A percentile compares a stretch with the other conserved stretches of the same genome.
Evolutionary conservation across 1,284 basidiomycete species (phyloP).

Genomic region (Ustilago crameri): DNA sequence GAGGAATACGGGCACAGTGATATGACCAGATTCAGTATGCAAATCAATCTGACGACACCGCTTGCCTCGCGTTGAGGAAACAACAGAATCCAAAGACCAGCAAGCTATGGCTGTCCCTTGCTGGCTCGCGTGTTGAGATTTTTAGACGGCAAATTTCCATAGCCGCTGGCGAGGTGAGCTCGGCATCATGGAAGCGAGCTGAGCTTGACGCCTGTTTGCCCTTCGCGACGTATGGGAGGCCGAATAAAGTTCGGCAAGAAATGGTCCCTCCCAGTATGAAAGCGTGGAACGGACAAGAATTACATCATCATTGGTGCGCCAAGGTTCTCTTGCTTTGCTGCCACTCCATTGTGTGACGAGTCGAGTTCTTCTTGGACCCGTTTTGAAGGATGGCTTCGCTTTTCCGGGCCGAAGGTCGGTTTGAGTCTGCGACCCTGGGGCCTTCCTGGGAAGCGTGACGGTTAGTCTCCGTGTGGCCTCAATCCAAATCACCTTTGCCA

Average conservation of each 20-base stretch:
- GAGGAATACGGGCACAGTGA: no score
- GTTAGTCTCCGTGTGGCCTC: neutral
- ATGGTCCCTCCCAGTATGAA: neutral
- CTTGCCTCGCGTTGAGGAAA: no score
- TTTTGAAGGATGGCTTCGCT: neutral
- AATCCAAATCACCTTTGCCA: neutral
- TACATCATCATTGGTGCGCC: no score
- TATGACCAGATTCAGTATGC: no score
- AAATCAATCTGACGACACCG: no score
- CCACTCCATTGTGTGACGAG: no score
- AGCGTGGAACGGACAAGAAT: neutral
- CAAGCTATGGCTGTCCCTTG: no score
- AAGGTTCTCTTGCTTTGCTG: no score
- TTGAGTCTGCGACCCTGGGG: slow-evolving; percentile 11
- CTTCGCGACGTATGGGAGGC: slow-evolving; percentile 2
- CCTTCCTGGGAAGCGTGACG: neutral
- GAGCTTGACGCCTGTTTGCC: slow-evolving; percentile 8
- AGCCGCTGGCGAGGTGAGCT: neutral
- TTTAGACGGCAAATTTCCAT: no score
- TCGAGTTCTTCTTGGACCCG: slow-evolving; percentile 7
- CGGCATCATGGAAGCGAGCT: slow-evolving; percentile 11
- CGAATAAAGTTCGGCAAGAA: slow-evolving; percentile 10
- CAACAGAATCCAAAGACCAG: no score
- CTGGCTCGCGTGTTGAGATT: no score
- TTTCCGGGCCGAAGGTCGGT: neutral